Evolutionary conservation across 352 stramenopile genomes (phyloP), one percentile per base, ranked within the genome.

Genomic region (Phytophthora rubi): DNA sequence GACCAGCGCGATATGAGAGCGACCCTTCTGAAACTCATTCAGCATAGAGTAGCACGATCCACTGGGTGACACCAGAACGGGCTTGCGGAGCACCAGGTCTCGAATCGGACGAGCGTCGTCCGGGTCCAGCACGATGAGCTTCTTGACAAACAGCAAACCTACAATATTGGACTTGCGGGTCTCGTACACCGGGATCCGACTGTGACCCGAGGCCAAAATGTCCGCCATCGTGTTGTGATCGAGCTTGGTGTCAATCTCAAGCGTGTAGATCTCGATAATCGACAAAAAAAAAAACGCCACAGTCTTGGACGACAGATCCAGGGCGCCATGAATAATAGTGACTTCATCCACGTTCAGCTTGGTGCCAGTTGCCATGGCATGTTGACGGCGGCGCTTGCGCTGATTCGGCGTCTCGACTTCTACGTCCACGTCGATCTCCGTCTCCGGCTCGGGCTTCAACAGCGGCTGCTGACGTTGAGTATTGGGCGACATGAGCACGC

Each of bases 1-100:
- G 44, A 97, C 81, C 18, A 97, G 66, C 39, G 91, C 91, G 23
- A 97, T 91, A 53, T 97, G 86, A 12, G 82, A 94, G 4, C 83
- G 74, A 9, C 90, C 92, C 51, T 92, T 93, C 75, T 98, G 92
- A 64, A 98, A 98, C 59, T 96, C 78, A 68, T 98, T 97, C 23
- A 98, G 75, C 0, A 98, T 73, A 35, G 92, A 84, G 32, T 98
- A 94, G 42, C 97, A 91, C 55, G 86, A 91, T 18, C 85, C 87
- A 7, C 85, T 81, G 0, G 93, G 92, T 16, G 80, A 77, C 32
- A 98, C 81, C 53, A 96, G 93, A 51, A 97, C 83, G 16, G 94
- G 91, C 28, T 85, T 81, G 33, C 85, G 77, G 21, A 98, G 71
- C 30, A 76, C 74, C 65, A 92, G 67, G 45, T 92, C 85, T 21